phyloP scores from a whole-genome alignment of 345 rosid species.

The Erysimum cheiranthoides region DNA sequence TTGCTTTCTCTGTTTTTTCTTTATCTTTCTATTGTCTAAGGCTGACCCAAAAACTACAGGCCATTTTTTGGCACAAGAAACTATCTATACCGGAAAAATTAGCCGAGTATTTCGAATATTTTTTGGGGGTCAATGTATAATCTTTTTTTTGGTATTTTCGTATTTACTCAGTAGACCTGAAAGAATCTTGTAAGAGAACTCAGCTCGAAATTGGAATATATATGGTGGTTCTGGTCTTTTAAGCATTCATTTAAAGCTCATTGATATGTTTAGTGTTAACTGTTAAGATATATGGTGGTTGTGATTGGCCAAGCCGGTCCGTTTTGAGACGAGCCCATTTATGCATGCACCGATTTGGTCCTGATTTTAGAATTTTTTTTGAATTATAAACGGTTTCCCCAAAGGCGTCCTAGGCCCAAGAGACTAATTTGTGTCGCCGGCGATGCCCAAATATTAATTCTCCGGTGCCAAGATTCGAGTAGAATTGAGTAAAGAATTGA shows the following conservation, averaged over 20 bases:
- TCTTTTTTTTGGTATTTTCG: conserved; percentile 34
- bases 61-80: conserved; percentile 38
- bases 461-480: too few relatives aligned
- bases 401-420: too few relatives aligned
- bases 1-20: background rate
- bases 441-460: too few relatives aligned
- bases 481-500: too few relatives aligned
- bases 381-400: too few relatives aligned
- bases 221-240: conserved; percentile 34
- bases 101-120: conserved; percentile 6
- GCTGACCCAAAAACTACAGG: conserved; percentile 28
- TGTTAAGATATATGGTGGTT: conserved; percentile 1
- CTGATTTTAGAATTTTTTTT: background rate
- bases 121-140: conserved; percentile 27
- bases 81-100: conserved; percentile 21
- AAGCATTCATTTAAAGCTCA: conserved; percentile 1
- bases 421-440: too few relatives aligned
- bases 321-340: background rate
- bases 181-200: conserved; percentile 29
- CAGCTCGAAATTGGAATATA: conserved; percentile 20
- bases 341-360: conserved; percentile 8
- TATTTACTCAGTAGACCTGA: conserved; percentile 23
- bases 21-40: background rate
- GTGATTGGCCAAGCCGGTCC: background rate
- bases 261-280: background rate